Evolutionary conservation across 208 protist species (phyloP), one percentile per base, ranked within the genome.

Genomic region (Acanthamoeba castellanii): DNA sequence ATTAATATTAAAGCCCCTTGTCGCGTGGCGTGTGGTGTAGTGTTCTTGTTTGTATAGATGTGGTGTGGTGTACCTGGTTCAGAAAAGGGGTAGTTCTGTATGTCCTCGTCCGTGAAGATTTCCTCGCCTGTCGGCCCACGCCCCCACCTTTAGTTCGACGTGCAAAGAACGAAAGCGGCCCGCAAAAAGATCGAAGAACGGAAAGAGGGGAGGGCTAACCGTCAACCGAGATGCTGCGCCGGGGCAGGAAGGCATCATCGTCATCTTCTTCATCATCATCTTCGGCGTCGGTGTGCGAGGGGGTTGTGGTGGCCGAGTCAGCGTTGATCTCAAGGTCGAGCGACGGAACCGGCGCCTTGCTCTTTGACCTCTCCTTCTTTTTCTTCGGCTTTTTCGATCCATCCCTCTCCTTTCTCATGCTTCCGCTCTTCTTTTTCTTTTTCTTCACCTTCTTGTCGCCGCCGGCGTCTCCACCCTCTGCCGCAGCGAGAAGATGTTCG

Each of bases 11-110:
- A 20, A 18, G 6, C 50, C 13, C 50, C 37, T 42, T 42, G 50
- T 55, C 50, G 14, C 50, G 7, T 9, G 13, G 50, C 13, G 50
- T 18, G 14, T 5, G 68, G 30, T 74, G 27, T 18, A 22, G 20
- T 6, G 20, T 22, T 68, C 27, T 68, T 68, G 16, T 68, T 22
- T 3, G 61, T 68, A 22, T 5, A 22, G 9, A 14, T 32, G 64
- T 34, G n/a, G 64, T 8, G 9, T 8, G n/a, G 20, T 32, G 72
- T 47, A 81, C 72, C 72, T n/a, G 72, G 72, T 20, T 81, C 72
- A n/a, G 72, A 81, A 25, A 81, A 81, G 42, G 72, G 72, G 72
- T 81, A 81, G 72, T 89, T 68, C 34, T 89, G 55, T 9, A 68
- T 66, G 47, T 89, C 82, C 32, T 89, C 82, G 50, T 89, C 82